phyloP scores from a whole-genome alignment of 768 basidiomycete species.

The Clathrus columnatus region DNA sequence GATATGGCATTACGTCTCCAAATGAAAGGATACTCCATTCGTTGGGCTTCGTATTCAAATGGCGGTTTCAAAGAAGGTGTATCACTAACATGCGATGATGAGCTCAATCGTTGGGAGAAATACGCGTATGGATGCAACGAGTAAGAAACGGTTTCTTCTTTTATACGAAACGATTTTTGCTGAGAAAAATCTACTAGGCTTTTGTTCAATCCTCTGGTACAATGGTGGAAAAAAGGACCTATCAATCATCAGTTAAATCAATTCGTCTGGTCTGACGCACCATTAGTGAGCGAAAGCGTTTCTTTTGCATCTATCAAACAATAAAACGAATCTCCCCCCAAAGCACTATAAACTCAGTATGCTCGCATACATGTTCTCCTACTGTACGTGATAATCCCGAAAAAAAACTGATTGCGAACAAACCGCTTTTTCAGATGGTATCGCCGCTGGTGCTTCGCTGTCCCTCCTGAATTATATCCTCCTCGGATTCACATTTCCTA shows the following conservation, averaged over 20 bases:
- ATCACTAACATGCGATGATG: constrained; percentile 81
- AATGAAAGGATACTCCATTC: constrained; percentile 61
- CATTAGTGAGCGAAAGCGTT: constrained; percentile 28
- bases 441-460: constrained; percentile 54
- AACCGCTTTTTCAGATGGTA: constrained; percentile 33
- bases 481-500: constrained; percentile 49
- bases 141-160: neutral
- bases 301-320: neutral
- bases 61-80: constrained; percentile 90
- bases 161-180: neutral
- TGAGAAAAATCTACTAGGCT: constrained; percentile 30
- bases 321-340: neutral
- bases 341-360: constrained; percentile 72
- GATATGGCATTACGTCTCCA: constrained; percentile 58
- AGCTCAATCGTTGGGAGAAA: constrained; percentile 90
- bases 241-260: constrained; percentile 72
- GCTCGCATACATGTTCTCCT: constrained; percentile 46
- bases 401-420: neutral
- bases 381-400: constrained; percentile 23
- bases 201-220: constrained; percentile 73
- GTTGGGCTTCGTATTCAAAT: constrained; percentile 80
- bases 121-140: constrained; percentile 49
- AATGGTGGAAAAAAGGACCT: constrained; percentile 74
- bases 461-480: constrained; percentile 65
- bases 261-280: constrained; percentile 70